These are phyloP conservation scores for Aspergillus brunneoviolaceus DNA, from an alignment of 2,329 filamentous ascomycete genomes.

Conservation along the genomic window DNA sequence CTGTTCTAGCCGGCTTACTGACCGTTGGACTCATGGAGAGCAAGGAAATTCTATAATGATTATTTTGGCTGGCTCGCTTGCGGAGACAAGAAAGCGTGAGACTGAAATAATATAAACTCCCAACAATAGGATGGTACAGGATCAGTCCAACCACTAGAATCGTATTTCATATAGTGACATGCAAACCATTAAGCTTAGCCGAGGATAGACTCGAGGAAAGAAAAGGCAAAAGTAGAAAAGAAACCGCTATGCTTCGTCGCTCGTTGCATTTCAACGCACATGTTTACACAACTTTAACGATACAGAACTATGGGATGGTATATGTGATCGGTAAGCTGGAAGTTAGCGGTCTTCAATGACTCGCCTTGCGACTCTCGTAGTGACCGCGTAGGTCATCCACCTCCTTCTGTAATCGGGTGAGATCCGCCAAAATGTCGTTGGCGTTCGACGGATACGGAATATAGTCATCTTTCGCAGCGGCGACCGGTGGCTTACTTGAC, in stretches of 20 bases:
- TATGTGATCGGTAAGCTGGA: not conserved
- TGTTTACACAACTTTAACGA: not conserved
- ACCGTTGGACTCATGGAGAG: not conserved
- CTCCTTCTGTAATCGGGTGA: constrained; percentile 70
- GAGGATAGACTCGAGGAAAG: not conserved
- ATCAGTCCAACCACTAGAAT: not conserved
- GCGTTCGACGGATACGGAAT: constrained; percentile 43
- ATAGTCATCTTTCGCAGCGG: constrained; percentile 19
- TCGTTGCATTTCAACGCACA: not conserved
- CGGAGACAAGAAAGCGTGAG: not conserved
- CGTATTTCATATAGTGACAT: not conserved
- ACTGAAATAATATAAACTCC: too few relatives aligned
- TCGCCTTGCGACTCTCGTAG: constrained; percentile 36
- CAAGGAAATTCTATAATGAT: not conserved
- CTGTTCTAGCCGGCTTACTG: constrained; percentile 1
- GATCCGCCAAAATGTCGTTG: constrained; percentile 67
- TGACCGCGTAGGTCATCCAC: constrained; percentile 60
- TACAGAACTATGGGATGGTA: not conserved
- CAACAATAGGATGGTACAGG: not conserved
- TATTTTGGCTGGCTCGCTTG: not conserved
- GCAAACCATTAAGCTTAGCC: too few relatives aligned
- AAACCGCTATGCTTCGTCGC: constrained; percentile 6
- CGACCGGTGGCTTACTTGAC: constrained; percentile 17
- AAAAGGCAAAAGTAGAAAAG: not conserved
- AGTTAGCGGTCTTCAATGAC: constrained; percentile 16